Evolutionary conservation across 2,329 filamentous ascomycete genomes (phyloP), one percentile per base, ranked within the genome.

Genomic region (Calonectria henricotiae): DNA sequence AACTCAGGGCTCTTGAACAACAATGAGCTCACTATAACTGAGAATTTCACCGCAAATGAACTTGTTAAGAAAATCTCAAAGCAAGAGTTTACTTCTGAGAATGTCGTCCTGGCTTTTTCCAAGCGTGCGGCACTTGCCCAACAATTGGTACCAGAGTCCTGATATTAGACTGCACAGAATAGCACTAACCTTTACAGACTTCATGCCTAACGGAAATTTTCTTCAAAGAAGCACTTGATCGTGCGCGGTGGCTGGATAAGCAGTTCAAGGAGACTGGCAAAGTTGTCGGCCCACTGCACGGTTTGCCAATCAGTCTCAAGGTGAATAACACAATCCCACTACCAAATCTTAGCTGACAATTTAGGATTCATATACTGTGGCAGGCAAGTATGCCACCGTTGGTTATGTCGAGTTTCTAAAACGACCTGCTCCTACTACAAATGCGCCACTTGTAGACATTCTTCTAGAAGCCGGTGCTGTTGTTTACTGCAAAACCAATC

Each of bases 401-500:
- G 78, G 78, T 11, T 74, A 77, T 11, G 67, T 79, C 20, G 71
- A 74, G 5, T 80, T 78, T n/a, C 68, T 80, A 5, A 73, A 72
- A 5, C 69, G 73, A 1, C 72, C 75, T 3, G 37, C 70, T 0
- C 75, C 75, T 0, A 65, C 73, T 2, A 55, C 63, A 8, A 78
- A 75, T 32, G 74, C 78, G 6, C 69, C 78, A 0, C 60, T 80
- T 2, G 78, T 80, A 0, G 58, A 80, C 3, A 41, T 80, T 4
- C 63, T 80, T 0, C 62, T 79, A 1, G 74, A 76, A 4, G 73
- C 74, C 0, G 79, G 79, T 12, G 78, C 77, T 4, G 77, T 80
- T 12, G n/a, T 80, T 0, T 80, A 79, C 39, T 75, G 72, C 75
- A 80, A 89, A 79, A 88, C 87, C 5, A 88, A 86, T 70, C 80